Conservation (phyloP, 2,329 filamentous ascomycete species). For the Beauveria medogensis region DNA sequence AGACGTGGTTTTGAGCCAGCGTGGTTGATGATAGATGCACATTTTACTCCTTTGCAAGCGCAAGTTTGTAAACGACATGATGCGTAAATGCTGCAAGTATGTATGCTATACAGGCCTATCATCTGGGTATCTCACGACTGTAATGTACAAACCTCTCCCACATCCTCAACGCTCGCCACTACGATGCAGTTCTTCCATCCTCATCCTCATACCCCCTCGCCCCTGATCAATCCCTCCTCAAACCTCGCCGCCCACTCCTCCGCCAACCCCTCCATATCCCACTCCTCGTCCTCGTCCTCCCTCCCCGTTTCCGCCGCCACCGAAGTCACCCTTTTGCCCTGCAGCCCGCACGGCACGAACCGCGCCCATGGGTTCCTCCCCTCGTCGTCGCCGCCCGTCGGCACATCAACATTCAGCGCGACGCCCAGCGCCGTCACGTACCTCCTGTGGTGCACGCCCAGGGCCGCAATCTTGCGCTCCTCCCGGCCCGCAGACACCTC, state of each 20-base stretch:
- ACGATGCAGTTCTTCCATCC: neutral
- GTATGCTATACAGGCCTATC: neutral
- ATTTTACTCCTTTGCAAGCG: no score
- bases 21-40: no score
- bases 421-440: constrained; percentile 80
- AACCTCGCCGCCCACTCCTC: constrained; percentile 26
- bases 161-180: neutral
- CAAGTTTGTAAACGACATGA: neutral
- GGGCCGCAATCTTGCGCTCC: constrained; percentile 72
- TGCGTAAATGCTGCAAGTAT: neutral
- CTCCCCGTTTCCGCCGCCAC: constrained; percentile 46
- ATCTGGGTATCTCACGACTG: constrained; percentile 1
- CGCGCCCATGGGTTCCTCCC: constrained; percentile 49
- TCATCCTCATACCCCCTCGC: neutral
- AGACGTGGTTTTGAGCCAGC: no score
- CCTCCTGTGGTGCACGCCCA: constrained; percentile 84
- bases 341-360: constrained; percentile 85
- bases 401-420: constrained; percentile 66
- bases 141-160: neutral
- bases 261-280: constrained; percentile 23
- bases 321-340: constrained; percentile 72
- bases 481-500: constrained; percentile 19
- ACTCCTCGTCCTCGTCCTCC: constrained; percentile 11
- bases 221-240: constrained; percentile 22
- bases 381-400: constrained; percentile 31